A percentile compares a stretch with the other conserved stretches of the same genome.
Evolutionary conservation across 257 asterid genomes (phyloP).

Genomic region (Galeopsis tetrahit): DNA sequence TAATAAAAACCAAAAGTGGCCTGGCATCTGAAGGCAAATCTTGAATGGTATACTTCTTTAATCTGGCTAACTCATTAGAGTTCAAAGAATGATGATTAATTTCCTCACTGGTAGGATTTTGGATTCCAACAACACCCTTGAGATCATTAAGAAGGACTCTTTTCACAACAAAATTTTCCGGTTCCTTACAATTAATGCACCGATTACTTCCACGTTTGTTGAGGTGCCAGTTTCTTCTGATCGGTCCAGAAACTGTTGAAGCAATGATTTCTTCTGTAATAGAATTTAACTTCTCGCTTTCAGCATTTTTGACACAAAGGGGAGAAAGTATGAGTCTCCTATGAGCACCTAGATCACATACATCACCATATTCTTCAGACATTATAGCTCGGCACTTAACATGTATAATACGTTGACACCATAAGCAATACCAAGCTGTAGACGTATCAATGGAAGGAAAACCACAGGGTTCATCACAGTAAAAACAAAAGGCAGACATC

Average conservation of each 20-base stretch:
- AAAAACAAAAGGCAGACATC: constrained; percentile 77
- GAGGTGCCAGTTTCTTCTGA: constrained; percentile 63
- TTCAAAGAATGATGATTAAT: constrained; percentile 38
- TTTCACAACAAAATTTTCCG: constrained; percentile 48
- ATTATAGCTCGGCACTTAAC: constrained; percentile 77
- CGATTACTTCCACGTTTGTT: constrained; percentile 58
- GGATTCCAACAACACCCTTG: constrained; percentile 53
- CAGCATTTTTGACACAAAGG: constrained; percentile 66
- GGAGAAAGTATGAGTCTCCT: constrained; percentile 84
- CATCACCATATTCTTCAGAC: constrained; percentile 77
- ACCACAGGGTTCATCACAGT: constrained; percentile 87
- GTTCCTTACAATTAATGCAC: constrained; percentile 46
- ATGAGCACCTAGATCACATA: constrained; percentile 79
- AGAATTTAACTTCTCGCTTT: constrained; percentile 55
- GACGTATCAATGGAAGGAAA: constrained; percentile 78
- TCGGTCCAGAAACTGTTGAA: constrained; percentile 56
- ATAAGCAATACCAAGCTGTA: constrained; percentile 86
- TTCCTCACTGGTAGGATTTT: constrained; percentile 44
- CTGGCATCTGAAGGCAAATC: constrained; percentile 79
- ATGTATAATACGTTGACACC: constrained; percentile 86
- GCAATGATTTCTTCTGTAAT: constrained; percentile 55
- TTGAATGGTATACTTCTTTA: constrained; percentile 58
- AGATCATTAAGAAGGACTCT: constrained; percentile 56
- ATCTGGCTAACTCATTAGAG: constrained; percentile 39
- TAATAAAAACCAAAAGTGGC: constrained; percentile 82